Evolutionary conservation across 306 rosid genomes (phyloP).

Genomic region (Gastrolobium bilobum): DNA sequence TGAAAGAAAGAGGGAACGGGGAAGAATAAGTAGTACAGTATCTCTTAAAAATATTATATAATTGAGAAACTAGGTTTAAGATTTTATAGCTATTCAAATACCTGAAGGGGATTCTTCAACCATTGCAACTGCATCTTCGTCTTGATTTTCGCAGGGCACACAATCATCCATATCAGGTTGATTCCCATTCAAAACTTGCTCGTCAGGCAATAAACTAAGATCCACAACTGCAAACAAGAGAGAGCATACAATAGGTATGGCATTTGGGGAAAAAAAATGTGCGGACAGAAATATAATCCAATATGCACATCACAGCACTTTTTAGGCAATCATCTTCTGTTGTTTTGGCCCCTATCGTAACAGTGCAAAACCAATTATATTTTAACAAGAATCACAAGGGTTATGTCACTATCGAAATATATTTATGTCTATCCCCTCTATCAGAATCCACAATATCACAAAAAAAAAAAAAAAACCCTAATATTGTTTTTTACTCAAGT

Average conservation of each 20-base stretch:
- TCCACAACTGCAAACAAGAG: conserved; percentile 61
- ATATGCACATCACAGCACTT: neutral
- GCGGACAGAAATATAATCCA: neutral
- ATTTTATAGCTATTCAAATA: conserved; percentile 36
- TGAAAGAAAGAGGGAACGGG: neutral
- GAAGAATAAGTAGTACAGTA: neutral
- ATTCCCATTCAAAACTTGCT: conserved; percentile 68
- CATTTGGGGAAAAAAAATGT: neutral
- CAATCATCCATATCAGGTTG: conserved; percentile 83
- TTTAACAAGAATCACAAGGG: conserved; percentile 3
- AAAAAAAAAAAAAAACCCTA: neutral
- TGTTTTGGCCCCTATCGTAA: neutral
- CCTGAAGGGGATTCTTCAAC: conserved; percentile 82
- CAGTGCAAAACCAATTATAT: conserved; percentile 13
- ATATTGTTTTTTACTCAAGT: neutral
- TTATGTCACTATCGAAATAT: neutral
- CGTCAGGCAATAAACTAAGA: conserved; percentile 70
- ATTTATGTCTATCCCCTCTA: conserved; percentile 12
- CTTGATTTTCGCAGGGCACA: conserved; percentile 67
- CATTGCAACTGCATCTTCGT: conserved; percentile 82
- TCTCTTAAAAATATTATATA: neutral
- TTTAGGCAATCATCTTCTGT: neutral
- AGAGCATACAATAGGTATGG: conserved; percentile 5
- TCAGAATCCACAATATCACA: neutral
- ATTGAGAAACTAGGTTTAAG: conserved; percentile 25